Evolutionary conservation across 2,329 filamentous ascomycete genomes (phyloP), one percentile per base, ranked within the genome.

Genomic region (Aureobasidium sp.): DNA sequence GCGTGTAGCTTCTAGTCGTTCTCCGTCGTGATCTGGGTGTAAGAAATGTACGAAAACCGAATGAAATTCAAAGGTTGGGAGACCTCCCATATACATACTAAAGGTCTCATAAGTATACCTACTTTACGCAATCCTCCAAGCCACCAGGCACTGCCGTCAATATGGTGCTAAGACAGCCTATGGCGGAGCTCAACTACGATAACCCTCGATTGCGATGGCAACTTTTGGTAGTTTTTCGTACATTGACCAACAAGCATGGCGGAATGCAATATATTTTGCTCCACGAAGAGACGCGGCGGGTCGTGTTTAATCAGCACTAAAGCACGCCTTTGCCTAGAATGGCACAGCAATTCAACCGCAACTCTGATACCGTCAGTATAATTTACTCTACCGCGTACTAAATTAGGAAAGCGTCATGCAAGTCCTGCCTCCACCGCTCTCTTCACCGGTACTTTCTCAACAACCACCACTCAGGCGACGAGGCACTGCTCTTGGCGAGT

Each of bases 181-280:
- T 44, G 22, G 54, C 54, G 40, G 19, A 47, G 42, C 42, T 58
- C 42, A 15, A 48, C 44, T 48, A 37, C 24, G 27, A 48, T 15
- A 45, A 31, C 42, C 8, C n/a, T 33, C 39, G 12, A 48, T 27
- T n/a, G 33, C 33, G 15, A 37, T 48, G 54, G 27, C 31, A 27
- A 17, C 11, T 57, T 44, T 29, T 14, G 22, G n/a, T 12, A 8
- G 2, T 33, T 12, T 33, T n/a, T n/a, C n/a, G n/a, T n/a, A n/a
- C n/a, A n/a, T n/a, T n/a, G n/a, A n/a, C n/a, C n/a, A n/a, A n/a
- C n/a, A n/a, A n/a, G n/a, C 8, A n/a, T 27, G 29, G n/a, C 31
- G 57, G 35, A 31, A 42, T 42, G 57, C 45, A 60, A 60, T 60
- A 49, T 60, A 60, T 49, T 60, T 50, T 60, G 40, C 42, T 58